Base-by-base conservation (phyloP, 345 rosid genomes). In the Anacardium occidentale region DNA sequence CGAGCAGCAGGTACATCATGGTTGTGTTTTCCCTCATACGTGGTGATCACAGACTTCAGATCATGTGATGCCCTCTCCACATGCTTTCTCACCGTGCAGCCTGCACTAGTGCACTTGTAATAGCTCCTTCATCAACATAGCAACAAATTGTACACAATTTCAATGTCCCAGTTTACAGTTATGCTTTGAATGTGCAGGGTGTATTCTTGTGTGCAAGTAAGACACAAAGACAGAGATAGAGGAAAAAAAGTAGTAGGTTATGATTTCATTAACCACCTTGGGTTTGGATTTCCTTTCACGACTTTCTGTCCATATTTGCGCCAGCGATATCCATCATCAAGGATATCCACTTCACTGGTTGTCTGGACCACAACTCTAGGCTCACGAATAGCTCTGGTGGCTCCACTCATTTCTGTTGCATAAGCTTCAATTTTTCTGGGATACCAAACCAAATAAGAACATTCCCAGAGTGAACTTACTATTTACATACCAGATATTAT, bases 291-390 rank as follows among this genome's bases (percentile, higher is more conserved):
- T 69, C 99, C 99, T 88, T 95, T 95, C 51, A 95, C 99, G 54
- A 95, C 99, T 85, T 95, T 95, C 85, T 95, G 99, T 57, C 99
- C 98, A 63, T 95, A 95, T 79, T 95, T 95, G 77, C 98, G 83
- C 99, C 99, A 95, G 48, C 96, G 90, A 73, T 95, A 95, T 20
- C 99, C 97, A 81, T 95, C 99, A 50, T 95, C 99, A 7, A 95
- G 94, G 66, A 95, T 95, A 79, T 92, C 96, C 54, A 95, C 97
- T 75, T 92, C 99, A 68, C 99, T 95, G 10, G 94, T 92, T 73
- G 99, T 95, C 84, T 95, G 99, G 70, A 95, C 99, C 61, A 95
- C 98, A 32, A 95, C 98, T 81, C 99, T 88, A 14, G 99, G 98
- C 74, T 95, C 99, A 18, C 99, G 94, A 72, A 91, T 92, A 55